Evolutionary conservation across 2,329 filamentous ascomycete species (phyloP).

Genomic region (Paraconiothyrium brasiliense): DNA sequence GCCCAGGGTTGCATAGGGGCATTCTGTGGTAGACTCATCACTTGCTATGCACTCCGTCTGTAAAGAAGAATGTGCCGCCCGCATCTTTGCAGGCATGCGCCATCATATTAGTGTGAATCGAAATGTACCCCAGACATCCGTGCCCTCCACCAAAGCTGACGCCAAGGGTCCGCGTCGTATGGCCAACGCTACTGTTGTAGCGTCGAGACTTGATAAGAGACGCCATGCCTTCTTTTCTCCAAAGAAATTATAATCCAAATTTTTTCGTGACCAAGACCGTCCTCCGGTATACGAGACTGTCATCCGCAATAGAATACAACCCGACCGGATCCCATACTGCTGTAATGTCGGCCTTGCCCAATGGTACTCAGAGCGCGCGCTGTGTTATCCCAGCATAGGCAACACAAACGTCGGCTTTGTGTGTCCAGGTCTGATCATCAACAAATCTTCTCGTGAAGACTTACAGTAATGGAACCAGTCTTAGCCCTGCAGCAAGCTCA

Average conservation of each 20-base stretch:
- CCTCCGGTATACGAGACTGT: neutral
- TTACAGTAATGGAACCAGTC: neutral
- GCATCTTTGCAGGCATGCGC: neutral
- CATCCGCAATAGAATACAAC: neutral
- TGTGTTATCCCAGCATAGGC: neutral
- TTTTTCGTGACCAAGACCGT: neutral
- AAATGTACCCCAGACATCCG: constrained; percentile 14
- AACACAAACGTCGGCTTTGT: neutral
- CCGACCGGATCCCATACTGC: neutral
- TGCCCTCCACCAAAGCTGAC: constrained; percentile 9
- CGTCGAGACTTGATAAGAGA: constrained; percentile 5
- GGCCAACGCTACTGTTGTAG: constrained; percentile 9
- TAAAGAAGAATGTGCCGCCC: neutral
- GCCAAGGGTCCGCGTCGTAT: constrained; percentile 10
- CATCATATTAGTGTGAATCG: constrained; percentile 4
- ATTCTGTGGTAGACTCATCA: neutral
- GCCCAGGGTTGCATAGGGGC: neutral
- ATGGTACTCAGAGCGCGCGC: neutral
- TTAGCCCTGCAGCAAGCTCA: neutral
- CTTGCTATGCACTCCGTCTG: neutral
- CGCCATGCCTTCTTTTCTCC: neutral
- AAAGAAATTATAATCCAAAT: neutral
- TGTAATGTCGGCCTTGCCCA: neutral
- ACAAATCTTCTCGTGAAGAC: neutral
- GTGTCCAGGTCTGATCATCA: neutral